Evolutionary conservation across 441 rosid genomes (phyloP), one percentile per base, ranked within the genome.

Genomic region (Biscutella laevigata): DNA sequence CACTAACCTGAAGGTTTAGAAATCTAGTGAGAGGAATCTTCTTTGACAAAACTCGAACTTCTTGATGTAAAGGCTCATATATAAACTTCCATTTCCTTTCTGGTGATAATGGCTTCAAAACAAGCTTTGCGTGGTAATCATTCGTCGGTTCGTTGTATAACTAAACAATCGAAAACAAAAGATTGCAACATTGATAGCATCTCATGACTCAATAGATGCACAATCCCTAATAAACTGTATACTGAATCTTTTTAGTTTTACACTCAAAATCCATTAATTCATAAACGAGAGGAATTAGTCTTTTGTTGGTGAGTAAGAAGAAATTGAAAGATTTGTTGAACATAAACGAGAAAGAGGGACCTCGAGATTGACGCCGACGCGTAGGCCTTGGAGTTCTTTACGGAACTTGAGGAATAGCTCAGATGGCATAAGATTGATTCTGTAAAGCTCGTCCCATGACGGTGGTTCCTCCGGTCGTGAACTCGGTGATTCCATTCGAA

Each of bases 1-100:
- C n/a, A n/a, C n/a, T n/a, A n/a, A 88, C 96, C 95, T 91, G 98
- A 32, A 85, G 94, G 75, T 71, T 80, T 37, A 91, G 76, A 70
- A 81, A 91, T 61, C 74, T 79, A 54, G 94, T 91, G 44, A 91
- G 58, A 4, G 95, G 94, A 41, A 91, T 88, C 79, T 88, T 91
- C 74, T 83, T 88, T 0, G 96, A 88, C 36, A 76, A 64, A 69
- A 91, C 54, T 7, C 77, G 78, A 19, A 88, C 71, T 40, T 91
- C 91, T 53, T 88, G 88, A 44, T 57, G 76, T 44, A 82, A 32
- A 1, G 96, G 96, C 74, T 85, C 98, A 35, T 70, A 88, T 29
- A 77, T 57, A 40, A 91, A 88, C 65, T 82, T 88, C 98, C 98
- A 88, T 42, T 58, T 76, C 57, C 83, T 67, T 13, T 85, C 95